Conservation (phyloP, 2,329 filamentous ascomycete genomes). For the Myriosclerotinia duriaeana region DNA sequence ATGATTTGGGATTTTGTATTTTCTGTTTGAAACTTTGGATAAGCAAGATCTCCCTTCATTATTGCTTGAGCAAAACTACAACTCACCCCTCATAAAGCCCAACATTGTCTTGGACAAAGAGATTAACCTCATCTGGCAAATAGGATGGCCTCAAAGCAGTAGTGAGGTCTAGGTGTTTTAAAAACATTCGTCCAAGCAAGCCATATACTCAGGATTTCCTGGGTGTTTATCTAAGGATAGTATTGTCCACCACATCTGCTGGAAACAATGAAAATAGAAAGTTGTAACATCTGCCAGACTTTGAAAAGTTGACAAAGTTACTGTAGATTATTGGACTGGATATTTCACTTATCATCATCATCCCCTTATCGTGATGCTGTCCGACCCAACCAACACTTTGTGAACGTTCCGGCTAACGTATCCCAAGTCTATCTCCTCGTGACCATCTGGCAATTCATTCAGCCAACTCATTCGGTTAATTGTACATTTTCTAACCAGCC, state of each 20-base stretch:
- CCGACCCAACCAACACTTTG: neutral
- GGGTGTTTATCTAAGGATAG: slow-evolving; percentile 9
- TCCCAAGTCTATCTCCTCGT: neutral
- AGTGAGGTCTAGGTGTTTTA: slow-evolving; percentile 92
- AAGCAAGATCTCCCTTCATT: neutral
- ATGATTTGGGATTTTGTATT: slow-evolving; percentile 90
- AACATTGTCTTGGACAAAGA: slow-evolving; percentile 97
- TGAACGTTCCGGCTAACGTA: neutral
- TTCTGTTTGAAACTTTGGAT: slow-evolving; percentile 53
- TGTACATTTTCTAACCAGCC: neutral
- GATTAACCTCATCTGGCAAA: slow-evolving; percentile 86
- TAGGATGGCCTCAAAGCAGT: slow-evolving; percentile 92
- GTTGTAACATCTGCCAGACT: neutral
- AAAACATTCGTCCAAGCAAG: slow-evolving; percentile 82
- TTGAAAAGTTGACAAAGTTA: slow-evolving; percentile 10
- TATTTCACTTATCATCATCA: neutral
- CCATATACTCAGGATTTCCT: slow-evolving; percentile 35
- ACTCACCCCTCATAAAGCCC: slow-evolving; percentile 94
- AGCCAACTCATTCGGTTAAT: slow-evolving; percentile 16
- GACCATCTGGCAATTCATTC: neutral
- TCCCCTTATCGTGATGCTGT: neutral
- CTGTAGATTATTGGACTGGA: neutral
- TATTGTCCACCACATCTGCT: slow-evolving; percentile 15
- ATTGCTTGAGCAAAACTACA: neutral
- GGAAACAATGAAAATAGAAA: neutral